Evolutionary conservation across 2,329 filamentous ascomycete species (phyloP).

Genomic region (Hansfordia pulvinata): DNA sequence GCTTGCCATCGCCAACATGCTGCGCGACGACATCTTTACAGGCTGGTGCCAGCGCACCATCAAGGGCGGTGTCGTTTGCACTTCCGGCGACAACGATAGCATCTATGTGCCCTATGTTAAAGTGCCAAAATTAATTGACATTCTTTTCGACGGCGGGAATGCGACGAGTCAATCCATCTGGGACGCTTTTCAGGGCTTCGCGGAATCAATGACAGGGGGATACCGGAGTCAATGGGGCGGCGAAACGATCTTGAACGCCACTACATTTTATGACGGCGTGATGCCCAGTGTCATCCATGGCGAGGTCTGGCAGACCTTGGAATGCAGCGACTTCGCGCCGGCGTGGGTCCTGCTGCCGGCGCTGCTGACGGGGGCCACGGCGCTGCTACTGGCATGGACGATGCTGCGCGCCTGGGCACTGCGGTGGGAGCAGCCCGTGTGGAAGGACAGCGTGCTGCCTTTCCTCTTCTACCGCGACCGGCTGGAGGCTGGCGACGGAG

Average conservation of each 20-base stretch:
- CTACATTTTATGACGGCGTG: slow-evolving; percentile 1
- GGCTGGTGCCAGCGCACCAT: no score
- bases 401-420: slow-evolving; percentile 1
- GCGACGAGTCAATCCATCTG: no score
- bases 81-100: no score
- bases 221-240: slow-evolving; percentile 5
- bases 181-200: slow-evolving; percentile 2
- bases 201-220: slow-evolving; percentile 3
- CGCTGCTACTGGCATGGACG: slow-evolving; percentile 5
- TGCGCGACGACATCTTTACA: no score
- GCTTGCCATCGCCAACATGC: no score
- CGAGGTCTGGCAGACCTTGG: slow-evolving; percentile 4
- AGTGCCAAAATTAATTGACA: no score
- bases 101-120: no score
- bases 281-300: background rate
- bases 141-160: no score
- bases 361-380: slow-evolving; percentile 4
- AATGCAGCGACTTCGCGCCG: slow-evolving; percentile 5
- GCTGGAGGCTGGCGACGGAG: no score
- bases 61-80: no score
- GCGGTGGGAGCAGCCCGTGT: background rate
- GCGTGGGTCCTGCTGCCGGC: slow-evolving; percentile 6
- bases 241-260: slow-evolving; percentile 2
- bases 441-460: slow-evolving; percentile 3
- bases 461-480: slow-evolving; percentile 2